These are phyloP conservation scores for Aspergillus wentii DNA, from an alignment of 495 filamentous ascomycete genomes.

Conservation along the genomic window DNA sequence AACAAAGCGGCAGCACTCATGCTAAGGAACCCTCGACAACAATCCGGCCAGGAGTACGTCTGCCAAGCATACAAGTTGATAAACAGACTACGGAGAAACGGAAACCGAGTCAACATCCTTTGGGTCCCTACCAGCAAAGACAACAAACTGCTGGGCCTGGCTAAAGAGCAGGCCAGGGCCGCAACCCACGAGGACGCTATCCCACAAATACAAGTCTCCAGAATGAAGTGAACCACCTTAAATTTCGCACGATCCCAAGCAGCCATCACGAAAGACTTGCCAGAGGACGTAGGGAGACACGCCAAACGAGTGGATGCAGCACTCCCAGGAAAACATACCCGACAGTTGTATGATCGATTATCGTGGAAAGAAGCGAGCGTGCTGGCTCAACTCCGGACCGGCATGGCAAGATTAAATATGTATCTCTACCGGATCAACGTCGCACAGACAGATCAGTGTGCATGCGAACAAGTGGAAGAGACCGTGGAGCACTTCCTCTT, in stretches of 20 bases:
- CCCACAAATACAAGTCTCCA: conserved; percentile 7
- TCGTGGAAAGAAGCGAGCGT: conserved; percentile 27
- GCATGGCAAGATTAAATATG: conserved; percentile 30
- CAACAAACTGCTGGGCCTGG: conserved; percentile 17
- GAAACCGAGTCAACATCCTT: conserved; percentile 11
- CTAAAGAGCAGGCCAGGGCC: conserved; percentile 19
- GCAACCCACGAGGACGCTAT: conserved; percentile 11
- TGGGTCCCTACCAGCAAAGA: conserved; percentile 12
- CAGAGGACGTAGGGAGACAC: conserved; percentile 18
- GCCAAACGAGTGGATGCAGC: conserved; percentile 22
- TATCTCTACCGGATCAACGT: conserved; percentile 25
- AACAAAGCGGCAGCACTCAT: conserved; percentile 18
- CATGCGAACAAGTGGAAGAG: conserved; percentile 29
- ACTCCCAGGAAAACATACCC: conserved; percentile 26
- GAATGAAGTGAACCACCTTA: too few species aligned
- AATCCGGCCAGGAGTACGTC: conserved; percentile 16
- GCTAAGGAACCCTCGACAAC: conserved; percentile 15
- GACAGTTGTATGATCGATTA: conserved; percentile 24
- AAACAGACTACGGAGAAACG: conserved; percentile 12
- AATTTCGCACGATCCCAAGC: conserved; percentile 16
- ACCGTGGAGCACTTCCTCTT: conserved; percentile 30
- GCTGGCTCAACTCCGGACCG: conserved; percentile 27
- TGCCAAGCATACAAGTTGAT: conserved; percentile 17
- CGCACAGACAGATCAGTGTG: conserved; percentile 16
- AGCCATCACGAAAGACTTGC: conserved; percentile 7